Percentiles rank a stretch among this genome's conserved stretches.
Conservation (phyloP, 441 rosid genomes). For the Melastoma candidum region DNA sequence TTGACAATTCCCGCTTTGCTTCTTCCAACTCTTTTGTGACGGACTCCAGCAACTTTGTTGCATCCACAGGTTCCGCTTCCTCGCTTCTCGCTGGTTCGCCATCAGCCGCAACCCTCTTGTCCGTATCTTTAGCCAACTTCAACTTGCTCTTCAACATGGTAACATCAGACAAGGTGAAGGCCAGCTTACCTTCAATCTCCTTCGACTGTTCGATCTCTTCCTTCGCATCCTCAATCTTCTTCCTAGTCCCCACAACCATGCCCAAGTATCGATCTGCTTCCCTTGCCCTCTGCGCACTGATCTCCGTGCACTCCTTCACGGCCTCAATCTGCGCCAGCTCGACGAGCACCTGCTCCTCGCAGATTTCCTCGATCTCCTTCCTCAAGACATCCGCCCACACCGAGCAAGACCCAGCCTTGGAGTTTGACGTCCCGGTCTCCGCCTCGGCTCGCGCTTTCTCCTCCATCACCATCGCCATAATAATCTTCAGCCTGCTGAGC, state of each 20-base stretch:
- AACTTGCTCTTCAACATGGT: slow-evolving; percentile 48
- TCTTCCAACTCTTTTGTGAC: slow-evolving; percentile 44
- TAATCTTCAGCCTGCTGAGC: slow-evolving; percentile 63
- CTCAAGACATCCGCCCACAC: slow-evolving; percentile 31
- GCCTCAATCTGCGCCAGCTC: slow-evolving; percentile 84
- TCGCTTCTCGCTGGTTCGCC: slow-evolving; percentile 22
- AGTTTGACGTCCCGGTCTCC: slow-evolving; percentile 26
- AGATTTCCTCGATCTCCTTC: slow-evolving; percentile 53
- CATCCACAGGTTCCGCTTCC: slow-evolving; percentile 14
- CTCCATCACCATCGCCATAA: slow-evolving; percentile 39
- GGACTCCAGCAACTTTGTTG: slow-evolving; percentile 20
- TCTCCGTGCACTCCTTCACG: slow-evolving; percentile 44
- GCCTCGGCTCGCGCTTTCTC: slow-evolving; percentile 49
- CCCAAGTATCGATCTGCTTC: slow-evolving; percentile 27
- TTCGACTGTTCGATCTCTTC: slow-evolving; percentile 42
- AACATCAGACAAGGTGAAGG: slow-evolving; percentile 51
- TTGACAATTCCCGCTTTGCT: slow-evolving; percentile 50
- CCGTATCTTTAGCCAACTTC: slow-evolving; percentile 35
- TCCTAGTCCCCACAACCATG: slow-evolving; percentile 23
- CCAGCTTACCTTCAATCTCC: slow-evolving; percentile 42
- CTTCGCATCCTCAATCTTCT: slow-evolving; percentile 21
- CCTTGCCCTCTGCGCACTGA: slow-evolving; percentile 37
- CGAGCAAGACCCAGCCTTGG: slow-evolving; percentile 21
- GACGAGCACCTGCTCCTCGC: slow-evolving; percentile 68
- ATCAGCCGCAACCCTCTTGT: slow-evolving; percentile 24